A percentile compares a stretch with the other conserved stretches of the same genome.
Evolutionary conservation across 768 basidiomycete genomes (phyloP).

Genomic region (Tulasnella sp.): DNA sequence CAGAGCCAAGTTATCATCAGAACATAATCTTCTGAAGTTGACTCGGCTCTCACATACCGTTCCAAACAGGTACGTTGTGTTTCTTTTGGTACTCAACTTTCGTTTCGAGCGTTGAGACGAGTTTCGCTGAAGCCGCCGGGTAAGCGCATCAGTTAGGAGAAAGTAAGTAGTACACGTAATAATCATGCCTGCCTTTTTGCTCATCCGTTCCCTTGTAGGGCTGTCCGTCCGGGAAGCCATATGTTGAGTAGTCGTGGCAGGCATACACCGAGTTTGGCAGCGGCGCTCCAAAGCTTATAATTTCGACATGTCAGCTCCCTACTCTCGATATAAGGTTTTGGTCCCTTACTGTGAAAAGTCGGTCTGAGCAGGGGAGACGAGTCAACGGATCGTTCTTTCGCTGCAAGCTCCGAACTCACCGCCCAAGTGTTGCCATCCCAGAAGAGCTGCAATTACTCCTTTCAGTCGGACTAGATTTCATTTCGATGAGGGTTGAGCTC

Average conservation of each 20-base stretch:
- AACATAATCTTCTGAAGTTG: no score
- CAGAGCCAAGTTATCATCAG: no score
- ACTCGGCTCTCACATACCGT: constrained; percentile 26
- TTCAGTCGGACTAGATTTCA: no score
- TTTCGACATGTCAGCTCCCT: neutral
- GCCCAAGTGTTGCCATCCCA: constrained; percentile 81
- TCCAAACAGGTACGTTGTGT: constrained; percentile 15
- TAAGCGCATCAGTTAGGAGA: no score
- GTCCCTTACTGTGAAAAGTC: constrained; percentile 50
- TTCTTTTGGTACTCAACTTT: constrained; percentile 27
- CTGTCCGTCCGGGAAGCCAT: constrained; percentile 24
- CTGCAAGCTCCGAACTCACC: neutral
- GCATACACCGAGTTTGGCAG: constrained; percentile 28
- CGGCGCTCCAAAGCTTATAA: constrained; percentile 7
- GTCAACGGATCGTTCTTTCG: constrained; percentile 21
- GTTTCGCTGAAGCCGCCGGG: no score
- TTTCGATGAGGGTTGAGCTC: no score
- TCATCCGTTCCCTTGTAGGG: constrained; percentile 19
- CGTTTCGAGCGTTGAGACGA: constrained; percentile 18
- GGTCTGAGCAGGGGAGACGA: constrained; percentile 22
- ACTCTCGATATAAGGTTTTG: no score
- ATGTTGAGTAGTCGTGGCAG: constrained; percentile 28
- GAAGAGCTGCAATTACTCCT: constrained; percentile 37
- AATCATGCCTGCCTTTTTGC: constrained; percentile 14
- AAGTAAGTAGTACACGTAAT: no score